Conservation (phyloP, 2,329 filamentous ascomycete genomes). For the Blumeria graminis region DNA sequence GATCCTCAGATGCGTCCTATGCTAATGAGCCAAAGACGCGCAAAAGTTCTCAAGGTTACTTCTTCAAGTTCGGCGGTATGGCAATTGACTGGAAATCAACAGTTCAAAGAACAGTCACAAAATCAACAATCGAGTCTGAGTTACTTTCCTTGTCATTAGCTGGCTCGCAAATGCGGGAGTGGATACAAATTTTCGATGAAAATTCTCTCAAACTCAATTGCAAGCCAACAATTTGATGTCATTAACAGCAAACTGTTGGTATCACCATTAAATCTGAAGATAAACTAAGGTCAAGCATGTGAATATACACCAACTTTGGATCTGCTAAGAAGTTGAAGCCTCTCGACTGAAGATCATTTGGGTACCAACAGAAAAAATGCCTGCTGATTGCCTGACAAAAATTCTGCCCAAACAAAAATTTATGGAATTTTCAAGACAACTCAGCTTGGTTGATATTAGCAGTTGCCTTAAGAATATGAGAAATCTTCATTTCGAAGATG, state of each 20-base stretch:
- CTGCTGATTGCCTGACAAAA: not conserved
- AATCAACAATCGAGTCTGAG: not conserved
- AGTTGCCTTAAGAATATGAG: not conserved
- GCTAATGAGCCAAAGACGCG: not conserved
- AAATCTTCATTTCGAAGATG: not conserved
- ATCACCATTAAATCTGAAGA: not conserved
- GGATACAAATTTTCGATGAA: not conserved
- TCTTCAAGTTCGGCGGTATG: not conserved
- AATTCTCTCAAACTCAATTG: not conserved
- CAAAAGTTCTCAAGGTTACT: not conserved
- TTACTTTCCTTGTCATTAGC: not conserved
- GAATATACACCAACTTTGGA: slow-evolving; percentile 1
- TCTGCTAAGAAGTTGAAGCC: not conserved
- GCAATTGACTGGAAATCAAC: not conserved
- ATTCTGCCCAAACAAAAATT: slow-evolving; percentile 1
- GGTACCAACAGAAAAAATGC: slow-evolving; percentile 1
- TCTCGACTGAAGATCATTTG: not conserved
- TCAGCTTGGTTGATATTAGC: not conserved
- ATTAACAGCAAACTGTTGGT: not conserved
- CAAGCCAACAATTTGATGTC: not conserved
- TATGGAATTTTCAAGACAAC: not conserved
- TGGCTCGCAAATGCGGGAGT: not conserved
- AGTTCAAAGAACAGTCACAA: not conserved
- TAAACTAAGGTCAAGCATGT: not conserved
- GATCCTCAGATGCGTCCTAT: not conserved